A percentile compares a stretch with the other conserved stretches of the same genome.
phyloP scores from a whole-genome alignment of 306 rosid genomes.

The Albizia julibrissin region DNA sequence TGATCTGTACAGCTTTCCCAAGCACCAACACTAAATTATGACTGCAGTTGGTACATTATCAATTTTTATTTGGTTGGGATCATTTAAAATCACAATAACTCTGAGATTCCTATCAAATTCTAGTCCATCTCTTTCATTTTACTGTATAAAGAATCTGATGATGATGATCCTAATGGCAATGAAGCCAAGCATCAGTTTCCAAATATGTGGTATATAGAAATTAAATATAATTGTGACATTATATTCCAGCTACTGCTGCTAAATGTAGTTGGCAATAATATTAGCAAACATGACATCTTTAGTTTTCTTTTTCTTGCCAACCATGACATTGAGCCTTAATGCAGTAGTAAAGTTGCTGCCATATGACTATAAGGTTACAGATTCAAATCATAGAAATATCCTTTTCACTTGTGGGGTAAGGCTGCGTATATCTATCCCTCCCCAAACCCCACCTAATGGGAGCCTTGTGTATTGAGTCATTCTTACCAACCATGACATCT shows the following conservation, averaged over 20 bases:
- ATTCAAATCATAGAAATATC: no score
- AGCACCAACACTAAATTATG: not conserved
- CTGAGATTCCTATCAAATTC: not conserved
- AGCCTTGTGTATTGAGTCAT: no score
- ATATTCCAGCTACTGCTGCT: constrained; percentile 18
- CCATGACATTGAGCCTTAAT: no score
- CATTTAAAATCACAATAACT: not conserved
- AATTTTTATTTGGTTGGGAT: not conserved
- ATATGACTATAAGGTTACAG: no score
- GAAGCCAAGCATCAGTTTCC: not conserved
- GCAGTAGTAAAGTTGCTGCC: no score
- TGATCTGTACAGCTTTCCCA: not conserved
- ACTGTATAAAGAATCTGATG: not conserved
- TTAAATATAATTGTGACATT: constrained; percentile 18
- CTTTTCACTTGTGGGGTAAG: no score
- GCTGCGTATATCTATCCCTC: no score
- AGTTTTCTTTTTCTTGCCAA: not conserved
- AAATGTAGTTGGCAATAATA: not conserved
- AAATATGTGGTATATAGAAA: not conserved
- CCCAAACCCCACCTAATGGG: no score
- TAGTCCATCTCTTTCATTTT: not conserved
- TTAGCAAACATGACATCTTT: not conserved
- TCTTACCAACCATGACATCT: not conserved
- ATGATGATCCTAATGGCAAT: not conserved
- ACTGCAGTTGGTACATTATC: not conserved